These are phyloP conservation scores for Eremochloa ophiuroides DNA, from an alignment of 176 grass and related monocot genomes.

Conservation along the genomic window DNA sequence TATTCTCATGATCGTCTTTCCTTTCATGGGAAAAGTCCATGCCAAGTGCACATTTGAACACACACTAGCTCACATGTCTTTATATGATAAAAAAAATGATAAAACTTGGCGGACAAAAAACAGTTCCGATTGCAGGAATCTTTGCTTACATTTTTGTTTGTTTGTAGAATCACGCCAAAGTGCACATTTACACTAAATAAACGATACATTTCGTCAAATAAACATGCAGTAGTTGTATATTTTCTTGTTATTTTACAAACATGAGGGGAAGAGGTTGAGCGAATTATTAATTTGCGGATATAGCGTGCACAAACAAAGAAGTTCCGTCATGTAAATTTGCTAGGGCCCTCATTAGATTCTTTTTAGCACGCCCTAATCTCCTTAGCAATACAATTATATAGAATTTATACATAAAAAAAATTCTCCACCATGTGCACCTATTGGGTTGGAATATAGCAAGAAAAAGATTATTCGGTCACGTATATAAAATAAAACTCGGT, in stretches of 20 bases:
- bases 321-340: not conserved
- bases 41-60: not conserved
- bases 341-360: not conserved
- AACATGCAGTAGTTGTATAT: not conserved
- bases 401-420: no score
- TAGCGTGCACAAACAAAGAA: not conserved
- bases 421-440: not conserved
- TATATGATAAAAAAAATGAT: not conserved
- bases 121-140: not conserved
- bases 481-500: no score
- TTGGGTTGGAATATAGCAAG: not conserved
- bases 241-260: not conserved
- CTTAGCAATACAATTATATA: no score
- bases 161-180: not conserved
- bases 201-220: not conserved
- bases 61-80: no score
- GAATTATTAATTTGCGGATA: no score
- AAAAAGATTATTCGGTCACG: no score
- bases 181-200: not conserved
- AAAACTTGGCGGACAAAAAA: not conserved
- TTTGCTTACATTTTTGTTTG: not conserved
- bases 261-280: no score
- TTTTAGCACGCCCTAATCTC: not conserved
- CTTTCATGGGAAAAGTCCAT: not conserved
- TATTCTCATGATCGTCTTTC: not conserved